A percentile compares a stretch with the other conserved stretches of the same genome.
phyloP scores from a whole-genome alignment of 768 basidiomycete genomes.

The Baorangia bicolor region DNA sequence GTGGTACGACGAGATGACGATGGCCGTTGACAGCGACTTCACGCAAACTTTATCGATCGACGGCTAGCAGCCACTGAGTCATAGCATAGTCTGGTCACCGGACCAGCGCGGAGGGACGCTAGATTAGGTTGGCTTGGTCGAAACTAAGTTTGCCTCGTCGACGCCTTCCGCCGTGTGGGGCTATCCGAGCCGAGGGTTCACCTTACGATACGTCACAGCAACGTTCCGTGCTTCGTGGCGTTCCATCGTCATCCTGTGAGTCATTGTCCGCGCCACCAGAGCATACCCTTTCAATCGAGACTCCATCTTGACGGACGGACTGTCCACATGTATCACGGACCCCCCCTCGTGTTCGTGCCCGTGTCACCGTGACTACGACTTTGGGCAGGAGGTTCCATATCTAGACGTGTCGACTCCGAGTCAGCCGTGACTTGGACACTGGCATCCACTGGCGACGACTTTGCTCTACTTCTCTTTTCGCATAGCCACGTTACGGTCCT shows the following conservation, averaged over 20 bases:
- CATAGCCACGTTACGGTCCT: not conserved
- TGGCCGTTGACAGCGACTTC: not conserved
- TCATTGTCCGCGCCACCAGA: slow-evolving; percentile 10
- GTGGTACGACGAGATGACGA: not conserved
- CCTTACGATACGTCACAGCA: not conserved
- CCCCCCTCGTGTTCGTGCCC: slow-evolving; percentile 7
- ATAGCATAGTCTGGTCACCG: not conserved
- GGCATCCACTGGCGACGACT: not conserved
- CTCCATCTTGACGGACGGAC: not conserved
- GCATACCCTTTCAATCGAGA: slow-evolving; percentile 1
- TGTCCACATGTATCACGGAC: slow-evolving; percentile 4
- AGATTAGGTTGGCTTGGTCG: not conserved
- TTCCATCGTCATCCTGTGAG: not conserved
- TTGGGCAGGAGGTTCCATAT: not conserved
- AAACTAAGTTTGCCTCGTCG: not conserved
- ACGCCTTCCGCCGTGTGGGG: slow-evolving; percentile 1
- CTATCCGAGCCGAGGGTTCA: not conserved
- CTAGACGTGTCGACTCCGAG: not conserved
- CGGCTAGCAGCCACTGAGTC: not conserved
- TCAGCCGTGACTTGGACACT: too few relatives aligned
- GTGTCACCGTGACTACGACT: not conserved
- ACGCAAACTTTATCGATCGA: slow-evolving; percentile 1
- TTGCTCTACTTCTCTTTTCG: not conserved
- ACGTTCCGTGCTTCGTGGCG: slow-evolving; percentile 4
- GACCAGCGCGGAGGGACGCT: not conserved